Evolutionary conservation across 345 rosid species (phyloP).

Genomic region (Brassica rapa): DNA sequence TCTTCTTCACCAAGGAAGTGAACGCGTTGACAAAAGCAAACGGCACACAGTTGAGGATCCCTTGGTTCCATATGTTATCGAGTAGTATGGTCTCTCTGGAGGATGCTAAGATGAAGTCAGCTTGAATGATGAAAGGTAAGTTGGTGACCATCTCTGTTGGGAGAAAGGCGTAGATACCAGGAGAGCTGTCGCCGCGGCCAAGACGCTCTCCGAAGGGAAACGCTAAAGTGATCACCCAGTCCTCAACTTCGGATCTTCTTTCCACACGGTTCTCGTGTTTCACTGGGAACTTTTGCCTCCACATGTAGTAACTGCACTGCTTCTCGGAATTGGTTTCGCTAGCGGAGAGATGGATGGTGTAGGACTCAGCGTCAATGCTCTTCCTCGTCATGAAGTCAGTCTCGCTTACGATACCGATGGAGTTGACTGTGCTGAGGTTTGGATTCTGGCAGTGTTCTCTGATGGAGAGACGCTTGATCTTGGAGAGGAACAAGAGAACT

Average conservation of each 20-base stretch:
- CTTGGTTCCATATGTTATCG: conserved; percentile 73
- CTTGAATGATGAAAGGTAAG: conserved; percentile 72
- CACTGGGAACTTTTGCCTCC: conserved; percentile 77
- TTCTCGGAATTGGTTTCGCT: conserved; percentile 30
- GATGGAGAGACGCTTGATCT: conserved; percentile 68
- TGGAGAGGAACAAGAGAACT: conserved; percentile 57
- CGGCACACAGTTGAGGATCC: conserved; percentile 66
- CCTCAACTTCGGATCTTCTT: conserved; percentile 66
- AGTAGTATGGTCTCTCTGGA: conserved; percentile 68
- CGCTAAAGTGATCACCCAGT: conserved; percentile 74
- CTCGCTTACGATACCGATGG: conserved; percentile 59
- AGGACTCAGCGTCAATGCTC: conserved; percentile 75
- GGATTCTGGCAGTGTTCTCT: conserved; percentile 57
- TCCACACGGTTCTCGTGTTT: conserved; percentile 57
- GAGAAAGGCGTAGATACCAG: conserved; percentile 77
- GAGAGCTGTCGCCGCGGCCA: conserved; percentile 47
- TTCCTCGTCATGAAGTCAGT: conserved; percentile 53
- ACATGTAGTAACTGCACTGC: conserved; percentile 63
- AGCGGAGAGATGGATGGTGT: conserved; percentile 59
- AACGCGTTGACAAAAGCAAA: conserved; percentile 65
- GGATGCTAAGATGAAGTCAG: conserved; percentile 66
- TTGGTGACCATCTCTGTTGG: conserved; percentile 79
- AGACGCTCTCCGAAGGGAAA: conserved; percentile 71
- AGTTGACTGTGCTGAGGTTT: conserved; percentile 44
- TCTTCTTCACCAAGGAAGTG: conserved; percentile 52